These are phyloP conservation scores for Alternaria tenuissima DNA, from an alignment of 2,329 filamentous ascomycete species.

Conservation along the genomic window DNA sequence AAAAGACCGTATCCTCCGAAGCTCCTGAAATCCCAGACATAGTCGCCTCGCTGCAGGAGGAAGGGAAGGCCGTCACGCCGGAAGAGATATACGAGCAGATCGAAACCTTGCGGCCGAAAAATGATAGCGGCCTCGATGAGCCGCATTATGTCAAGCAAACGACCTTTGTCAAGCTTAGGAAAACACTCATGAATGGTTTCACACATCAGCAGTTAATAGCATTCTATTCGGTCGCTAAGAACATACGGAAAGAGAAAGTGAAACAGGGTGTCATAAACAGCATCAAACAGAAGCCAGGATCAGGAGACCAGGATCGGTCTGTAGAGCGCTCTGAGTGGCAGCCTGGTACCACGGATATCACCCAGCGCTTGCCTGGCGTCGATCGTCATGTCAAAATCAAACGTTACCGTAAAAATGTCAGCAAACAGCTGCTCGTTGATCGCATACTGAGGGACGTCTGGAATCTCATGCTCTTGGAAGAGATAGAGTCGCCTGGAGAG, in stretches of 20 bases:
- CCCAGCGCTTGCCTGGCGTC: slow-evolving; percentile 35
- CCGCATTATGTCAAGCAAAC: slow-evolving; percentile 41
- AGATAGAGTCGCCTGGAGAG: slow-evolving; percentile 47
- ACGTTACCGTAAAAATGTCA: slow-evolving; percentile 22
- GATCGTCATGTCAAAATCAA: slow-evolving; percentile 18
- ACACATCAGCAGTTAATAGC: slow-evolving; percentile 39
- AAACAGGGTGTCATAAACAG: slow-evolving; percentile 28
- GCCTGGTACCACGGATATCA: slow-evolving; percentile 39
- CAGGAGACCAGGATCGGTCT: slow-evolving; percentile 22
- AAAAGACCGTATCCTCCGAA: slow-evolving; percentile 15
- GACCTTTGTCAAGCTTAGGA: slow-evolving; percentile 36
- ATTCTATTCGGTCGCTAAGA: slow-evolving; percentile 42
- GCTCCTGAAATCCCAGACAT: slow-evolving; percentile 32
- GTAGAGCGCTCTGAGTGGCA: slow-evolving; percentile 43
- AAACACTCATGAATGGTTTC: slow-evolving; percentile 37
- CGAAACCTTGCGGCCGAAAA: slow-evolving; percentile 40
- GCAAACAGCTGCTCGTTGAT: slow-evolving; percentile 44
- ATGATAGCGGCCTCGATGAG: slow-evolving; percentile 27
- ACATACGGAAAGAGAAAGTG: slow-evolving; percentile 26
- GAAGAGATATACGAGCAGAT: slow-evolving; percentile 44
- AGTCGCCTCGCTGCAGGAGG: slow-evolving; percentile 36
- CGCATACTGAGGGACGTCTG: slow-evolving; percentile 46
- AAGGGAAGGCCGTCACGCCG: slow-evolving; percentile 30
- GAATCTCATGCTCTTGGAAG: slow-evolving; percentile 45
- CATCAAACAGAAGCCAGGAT: slow-evolving; percentile 18